Percentiles rank a stretch among this genome's conserved stretches.
phyloP scores from a whole-genome alignment of 352 stramenopile genomes.

The Phytophthora aleatoria region DNA sequence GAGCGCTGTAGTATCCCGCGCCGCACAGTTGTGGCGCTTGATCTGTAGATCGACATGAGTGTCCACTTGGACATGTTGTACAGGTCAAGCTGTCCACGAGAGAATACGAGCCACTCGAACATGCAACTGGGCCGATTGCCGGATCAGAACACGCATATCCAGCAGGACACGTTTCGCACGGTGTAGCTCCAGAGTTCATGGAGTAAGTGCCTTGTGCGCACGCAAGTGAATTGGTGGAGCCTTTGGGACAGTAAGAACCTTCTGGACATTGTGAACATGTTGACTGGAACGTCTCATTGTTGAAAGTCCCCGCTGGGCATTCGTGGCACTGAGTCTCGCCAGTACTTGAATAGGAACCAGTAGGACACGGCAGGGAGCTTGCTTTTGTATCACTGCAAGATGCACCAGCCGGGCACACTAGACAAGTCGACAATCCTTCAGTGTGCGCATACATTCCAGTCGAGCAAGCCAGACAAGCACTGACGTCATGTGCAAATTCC shows the following conservation, averaged over 20 bases:
- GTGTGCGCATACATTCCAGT: conserved; percentile 47
- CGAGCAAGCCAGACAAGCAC: conserved; percentile 45
- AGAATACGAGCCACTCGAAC: conserved; percentile 29
- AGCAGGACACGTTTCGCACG: conserved; percentile 44
- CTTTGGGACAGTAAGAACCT: conserved; percentile 51
- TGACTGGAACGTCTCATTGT: conserved; percentile 34
- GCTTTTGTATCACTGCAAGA: conserved; percentile 25
- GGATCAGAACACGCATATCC: conserved; percentile 33
- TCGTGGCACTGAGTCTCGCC: conserved; percentile 48
- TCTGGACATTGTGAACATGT: conserved; percentile 49
- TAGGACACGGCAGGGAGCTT: conserved; percentile 45
- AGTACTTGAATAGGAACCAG: conserved; percentile 50
- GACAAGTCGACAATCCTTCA: conserved; percentile 39
- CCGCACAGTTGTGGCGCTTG: conserved; percentile 24
- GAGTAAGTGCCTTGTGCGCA: conserved; percentile 49
- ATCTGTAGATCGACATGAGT: conserved; percentile 22
- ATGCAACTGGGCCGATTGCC: conserved; percentile 24
- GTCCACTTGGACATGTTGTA: conserved; percentile 27
- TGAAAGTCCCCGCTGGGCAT: conserved; percentile 50
- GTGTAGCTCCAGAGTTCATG: conserved; percentile 30
- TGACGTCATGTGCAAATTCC: conserved; percentile 28
- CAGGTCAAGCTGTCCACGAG: conserved; percentile 19
- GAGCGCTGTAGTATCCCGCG: conserved; percentile 28
- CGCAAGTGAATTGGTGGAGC: conserved; percentile 23
- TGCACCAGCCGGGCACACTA: conserved; percentile 47